Conservation (phyloP, 352 stramenopile species). For the Phytophthora agathidicida region DNA sequence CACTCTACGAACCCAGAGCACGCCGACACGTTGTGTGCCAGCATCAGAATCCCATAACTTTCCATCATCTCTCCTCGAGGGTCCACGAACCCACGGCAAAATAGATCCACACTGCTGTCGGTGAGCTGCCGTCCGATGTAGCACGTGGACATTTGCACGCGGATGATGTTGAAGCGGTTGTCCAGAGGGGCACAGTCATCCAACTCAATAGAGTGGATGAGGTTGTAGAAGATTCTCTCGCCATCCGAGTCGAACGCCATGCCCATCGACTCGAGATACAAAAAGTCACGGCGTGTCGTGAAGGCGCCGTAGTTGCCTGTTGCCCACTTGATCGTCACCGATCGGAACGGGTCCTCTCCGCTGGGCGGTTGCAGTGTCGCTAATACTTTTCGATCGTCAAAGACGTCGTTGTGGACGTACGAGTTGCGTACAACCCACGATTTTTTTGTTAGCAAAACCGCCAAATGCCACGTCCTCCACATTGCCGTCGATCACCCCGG, state of each 20-base stretch:
- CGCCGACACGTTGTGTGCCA: conserved; percentile 36
- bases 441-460: conserved; percentile 28
- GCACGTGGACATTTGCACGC: conserved; percentile 46
- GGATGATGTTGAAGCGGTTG: conserved; percentile 37
- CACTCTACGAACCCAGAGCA: conserved; percentile 43
- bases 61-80: conserved; percentile 46
- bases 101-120: conserved; percentile 47
- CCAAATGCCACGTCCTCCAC: conserved; percentile 47
- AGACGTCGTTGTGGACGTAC: conserved; percentile 43
- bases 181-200: conserved; percentile 28
- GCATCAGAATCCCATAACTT: conserved; percentile 39
- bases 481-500: conserved; percentile 38
- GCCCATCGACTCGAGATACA: conserved; percentile 50
- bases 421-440: conserved; percentile 34
- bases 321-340: conserved; percentile 45
- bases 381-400: conserved; percentile 41
- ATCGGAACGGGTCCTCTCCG: conserved; percentile 48
- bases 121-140: conserved; percentile 47
- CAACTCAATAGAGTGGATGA: conserved; percentile 47
- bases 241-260: conserved; percentile 41
- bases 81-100: conserved; percentile 52
- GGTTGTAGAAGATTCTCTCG: conserved; percentile 41
- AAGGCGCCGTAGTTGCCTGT: conserved; percentile 36
- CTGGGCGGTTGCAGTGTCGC: conserved; percentile 38
- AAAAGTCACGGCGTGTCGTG: conserved; percentile 36